phyloP scores from a whole-genome alignment of 305 asterid genomes.

The Solanum chacoense region DNA sequence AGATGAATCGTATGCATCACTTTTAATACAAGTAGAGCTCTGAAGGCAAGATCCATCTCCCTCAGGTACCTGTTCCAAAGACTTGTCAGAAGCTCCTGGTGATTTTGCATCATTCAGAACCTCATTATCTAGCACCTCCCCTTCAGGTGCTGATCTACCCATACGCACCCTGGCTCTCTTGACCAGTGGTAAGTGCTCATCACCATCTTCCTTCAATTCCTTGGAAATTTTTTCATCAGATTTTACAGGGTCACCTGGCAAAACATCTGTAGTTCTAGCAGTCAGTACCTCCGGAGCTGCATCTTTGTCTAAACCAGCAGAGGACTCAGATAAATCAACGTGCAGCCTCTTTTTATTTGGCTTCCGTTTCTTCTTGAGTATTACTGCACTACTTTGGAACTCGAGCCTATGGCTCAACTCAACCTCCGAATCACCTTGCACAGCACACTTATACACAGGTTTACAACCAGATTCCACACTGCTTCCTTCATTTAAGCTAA shows the following conservation, averaged over 20 bases:
- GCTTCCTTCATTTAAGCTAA: constrained; percentile 46
- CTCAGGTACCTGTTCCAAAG: constrained; percentile 26
- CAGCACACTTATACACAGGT: constrained; percentile 25
- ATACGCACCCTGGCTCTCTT: constrained; percentile 90
- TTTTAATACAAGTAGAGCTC: constrained; percentile 19
- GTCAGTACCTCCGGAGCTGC: constrained; percentile 29
- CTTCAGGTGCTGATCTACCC: constrained; percentile 50
- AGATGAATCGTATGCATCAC: constrained; percentile 21
- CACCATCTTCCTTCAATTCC: constrained; percentile 70
- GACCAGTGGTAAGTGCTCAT: constrained; percentile 82
- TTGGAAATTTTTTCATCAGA: constrained; percentile 27
- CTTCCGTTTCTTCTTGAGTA: constrained; percentile 69
- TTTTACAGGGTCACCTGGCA: constrained; percentile 35
- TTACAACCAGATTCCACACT: constrained; percentile 47
- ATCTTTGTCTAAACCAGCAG: constrained; percentile 28
- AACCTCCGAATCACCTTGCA: constrained; percentile 32
- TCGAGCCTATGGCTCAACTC: constrained; percentile 54
- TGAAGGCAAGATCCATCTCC: constrained; percentile 35
- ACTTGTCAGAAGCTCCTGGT: constrained; percentile 28
- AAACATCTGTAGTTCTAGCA: constrained; percentile 25
- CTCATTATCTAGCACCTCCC: constrained; percentile 27
- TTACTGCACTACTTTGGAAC: constrained; percentile 43
- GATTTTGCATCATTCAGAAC: constrained; percentile 34
- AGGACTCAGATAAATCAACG: constrained; percentile 26
- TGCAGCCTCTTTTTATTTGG: constrained; percentile 50